Base-by-base conservation (phyloP, 371 early-diverging fungal genomes). In the Mucor lusitanicus region DNA sequence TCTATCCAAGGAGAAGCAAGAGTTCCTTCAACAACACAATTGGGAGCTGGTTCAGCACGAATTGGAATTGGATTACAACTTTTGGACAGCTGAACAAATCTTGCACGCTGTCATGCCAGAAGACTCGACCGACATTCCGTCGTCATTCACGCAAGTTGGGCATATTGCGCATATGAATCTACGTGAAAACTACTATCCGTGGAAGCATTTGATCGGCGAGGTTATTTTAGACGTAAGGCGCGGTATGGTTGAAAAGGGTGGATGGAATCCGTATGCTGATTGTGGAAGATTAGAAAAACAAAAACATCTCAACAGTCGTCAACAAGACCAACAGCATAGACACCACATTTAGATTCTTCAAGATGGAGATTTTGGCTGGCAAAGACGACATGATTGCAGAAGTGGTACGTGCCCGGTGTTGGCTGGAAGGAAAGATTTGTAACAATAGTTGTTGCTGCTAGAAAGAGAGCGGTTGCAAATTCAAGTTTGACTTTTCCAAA, bases 301-400 rank as follows among this genome's bases (percentile, higher is more conserved):
- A 89, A n/a, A 86, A 87, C 37, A 88, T 99, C 30, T 81, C 80
- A 40, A 97, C 94, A 3, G 98, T 99, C 1, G 98, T 99, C 60
- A 99, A 97, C 86, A 99, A 99, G 82, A 86, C 88, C 19, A 94
- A 93, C 71, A 85, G 87, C 56, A 99, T 99, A 62, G 98, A 99
- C 77, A 92, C 92, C 66, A 95, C 95, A 0, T 99, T 95, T 80
- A 87, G 99, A 33, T 94, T 92, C 73, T 99, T 99, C 77, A 85
- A 95, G 67, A 97, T 99, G 97, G 99, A 99, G 71, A 73, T 99
- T 7, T 79, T 99, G 5, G 98, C 97, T 6, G 99, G 99, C 39
- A 90, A 91, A 19, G 78, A 88, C 42, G 85, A 96, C 64, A 89
- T 95, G 85, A 78, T 94, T 53, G 92, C 98, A 0, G 91, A 92